Conservation (phyloP, 768 basidiomycete genomes). For the Sarcodon sp. region DNA sequence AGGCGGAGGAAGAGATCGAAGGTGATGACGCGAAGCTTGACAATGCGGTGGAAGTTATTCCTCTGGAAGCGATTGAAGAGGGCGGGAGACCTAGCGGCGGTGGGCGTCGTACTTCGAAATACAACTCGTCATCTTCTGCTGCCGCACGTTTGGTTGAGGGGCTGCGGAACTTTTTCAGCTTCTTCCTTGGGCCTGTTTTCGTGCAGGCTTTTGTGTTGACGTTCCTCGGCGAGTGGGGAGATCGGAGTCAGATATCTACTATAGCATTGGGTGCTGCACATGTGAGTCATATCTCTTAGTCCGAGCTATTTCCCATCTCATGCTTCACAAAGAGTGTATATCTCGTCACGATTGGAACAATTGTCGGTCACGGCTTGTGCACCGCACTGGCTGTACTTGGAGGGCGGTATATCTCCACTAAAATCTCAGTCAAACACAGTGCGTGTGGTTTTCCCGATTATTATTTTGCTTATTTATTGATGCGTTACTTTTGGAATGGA, state of each 20-base stretch:
- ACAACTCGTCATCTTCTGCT: conserved; percentile 7
- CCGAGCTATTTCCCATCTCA: conserved; percentile 6
- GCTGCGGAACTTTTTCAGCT: conserved; percentile 67
- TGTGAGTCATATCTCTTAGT: conserved; percentile 28
- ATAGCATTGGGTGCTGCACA: conserved; percentile 93
- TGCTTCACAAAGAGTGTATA: conserved; percentile 63
- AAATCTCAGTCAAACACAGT: conserved; percentile 94
- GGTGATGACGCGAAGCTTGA: conserved; percentile 52
- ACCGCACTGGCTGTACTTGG: conserved; percentile 88
- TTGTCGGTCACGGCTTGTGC: conserved; percentile 79
- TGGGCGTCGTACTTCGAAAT: conserved; percentile 6
- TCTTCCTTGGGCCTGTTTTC: conserved; percentile 85
- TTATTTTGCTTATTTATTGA: background rate
- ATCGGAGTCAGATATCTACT: conserved; percentile 93
- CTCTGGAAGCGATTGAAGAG: conserved; percentile 68
- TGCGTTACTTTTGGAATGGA: background rate
- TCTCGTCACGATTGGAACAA: conserved; percentile 80
- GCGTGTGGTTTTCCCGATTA: conserved; percentile 12
- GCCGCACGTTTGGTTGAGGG: conserved; percentile 36
- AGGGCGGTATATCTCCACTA: conserved; percentile 84
- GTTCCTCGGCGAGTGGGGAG: conserved; percentile 99
- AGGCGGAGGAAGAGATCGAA: conserved; percentile 93
- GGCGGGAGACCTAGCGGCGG: conserved; percentile 24
- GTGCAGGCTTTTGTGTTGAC: conserved; percentile 92
- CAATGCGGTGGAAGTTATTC: conserved; percentile 32